Evolutionary conservation across 1,284 basidiomycete species (phyloP), one percentile per base, ranked within the genome.

Genomic region (Apiotrichum brassicae): DNA sequence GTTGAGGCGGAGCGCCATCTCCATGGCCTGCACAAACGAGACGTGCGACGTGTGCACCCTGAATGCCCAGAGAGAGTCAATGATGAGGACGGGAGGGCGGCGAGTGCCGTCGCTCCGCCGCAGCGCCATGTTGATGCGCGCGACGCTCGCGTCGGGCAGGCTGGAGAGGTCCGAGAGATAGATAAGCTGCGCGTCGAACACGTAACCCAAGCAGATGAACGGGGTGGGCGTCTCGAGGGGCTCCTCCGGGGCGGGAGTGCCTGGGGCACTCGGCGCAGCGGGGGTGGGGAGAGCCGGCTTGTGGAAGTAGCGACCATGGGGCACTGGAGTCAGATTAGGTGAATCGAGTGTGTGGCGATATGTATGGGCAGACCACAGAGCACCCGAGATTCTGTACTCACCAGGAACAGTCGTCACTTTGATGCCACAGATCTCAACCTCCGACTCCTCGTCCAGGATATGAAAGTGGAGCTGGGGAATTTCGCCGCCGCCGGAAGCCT

Each of bases 401-500:
- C 62, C 62, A 4, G 66, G 65, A 11, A 66, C 39, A 16, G 62
- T 51, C n/a, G 62, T 54, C 18, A 72, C 63, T 11, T 53, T 49
- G 35, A 73, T 65, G 7, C 64, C 68, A 22, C 52, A 57, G 11
- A 72, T 56, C 3, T 66, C 61, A 33, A 71, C 63, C 34, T 62
- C 60, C 19, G 46, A 48, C 28, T 68, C 61, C 39, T 74, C 65
- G 18, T 66, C 62, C 33, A 73, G 64, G 22, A 68, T 54, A 25
- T 61, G 56, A 52, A 60, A 72, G 24, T 54, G 46, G 30, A 74
- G 51, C 16, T 57, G 51, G 1, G 68, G 68, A 57, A 76, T 65
- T 49, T 74, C 72, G 8, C 73, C 73, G 13, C 74, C 74, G n/a
- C 74, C 74, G 28, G 65, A 71, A 1, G 72, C 73, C 52, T 71